Base-by-base conservation (phyloP, 768 basidiomycete genomes). In the Tulasnella calospora region DNA sequence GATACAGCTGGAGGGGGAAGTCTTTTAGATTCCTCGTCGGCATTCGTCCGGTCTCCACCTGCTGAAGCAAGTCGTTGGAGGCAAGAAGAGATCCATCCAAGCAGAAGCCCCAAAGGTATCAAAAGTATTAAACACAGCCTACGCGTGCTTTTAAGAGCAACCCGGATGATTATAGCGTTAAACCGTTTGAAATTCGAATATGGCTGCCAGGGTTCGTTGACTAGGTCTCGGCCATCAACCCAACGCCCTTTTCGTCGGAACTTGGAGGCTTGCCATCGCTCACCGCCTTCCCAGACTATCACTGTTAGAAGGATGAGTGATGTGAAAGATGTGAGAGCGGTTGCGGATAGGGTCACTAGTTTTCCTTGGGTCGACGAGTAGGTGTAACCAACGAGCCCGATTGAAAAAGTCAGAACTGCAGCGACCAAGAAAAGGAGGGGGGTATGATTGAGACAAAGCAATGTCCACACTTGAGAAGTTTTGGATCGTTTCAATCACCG, bases 351-450 rank as follows among this genome's bases (percentile, higher is more conserved):
- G 19, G 69, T 71, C 19, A 78, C 77, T 19, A 72, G 10, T 33
- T 36, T 30, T 21, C 77, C 77, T 47, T 78, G 77, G 6, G 33
- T 1, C 2, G 77, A 78, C 0, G 79, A 73, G 36, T 80, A 79
- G 1, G 79, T 79, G 55, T 55, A 80, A 6, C 51, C 36, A 1
- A 78, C 78, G 19, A 80, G 67, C 7, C 79, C 79, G 6, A 61
- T 51, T 1, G 79, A 79, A 30, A 80, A 80, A 19, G 79, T 73
- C n/a, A 80, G 10, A 6, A 79, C 79, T 7, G 79, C 67, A 3
- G 46, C 55, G 46, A 80, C 78, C 3, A 80, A 55, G 44, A 80
- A 80, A 23, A 79, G 21, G 30, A 80, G 70, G 36, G 79, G 79
- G 13, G 79, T 79, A 30, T 70, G 78, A 10, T 69, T 72, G 7